Evolutionary conservation across 2,329 filamentous ascomycete genomes (phyloP).

Genomic region (Fusarium pseudocircinatum): DNA sequence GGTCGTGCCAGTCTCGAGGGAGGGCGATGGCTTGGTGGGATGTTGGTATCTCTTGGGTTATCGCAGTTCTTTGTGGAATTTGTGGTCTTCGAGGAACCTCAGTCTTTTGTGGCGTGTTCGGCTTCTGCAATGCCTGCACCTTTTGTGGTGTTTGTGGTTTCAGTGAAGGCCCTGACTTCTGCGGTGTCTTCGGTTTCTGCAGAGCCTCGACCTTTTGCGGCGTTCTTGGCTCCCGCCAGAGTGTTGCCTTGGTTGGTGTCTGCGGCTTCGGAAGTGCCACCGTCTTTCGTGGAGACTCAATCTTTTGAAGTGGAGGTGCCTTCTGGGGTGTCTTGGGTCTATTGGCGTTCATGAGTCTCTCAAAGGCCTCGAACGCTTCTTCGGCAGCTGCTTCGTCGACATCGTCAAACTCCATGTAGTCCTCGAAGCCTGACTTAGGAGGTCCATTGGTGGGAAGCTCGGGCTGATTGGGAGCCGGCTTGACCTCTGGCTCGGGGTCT

Average conservation of each 20-base stretch:
- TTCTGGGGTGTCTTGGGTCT: background rate
- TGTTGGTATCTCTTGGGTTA: background rate
- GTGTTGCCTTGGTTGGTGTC: background rate
- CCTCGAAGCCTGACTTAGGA: background rate
- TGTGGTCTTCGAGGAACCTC: background rate
- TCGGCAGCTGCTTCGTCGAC: slow-evolving; percentile 41
- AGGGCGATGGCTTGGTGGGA: slow-evolving; percentile 47
- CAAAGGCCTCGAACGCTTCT: slow-evolving; percentile 52
- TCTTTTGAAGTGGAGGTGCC: background rate
- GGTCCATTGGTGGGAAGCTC: background rate
- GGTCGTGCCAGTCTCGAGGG: slow-evolving; percentile 54
- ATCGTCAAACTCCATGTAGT: slow-evolving; percentile 1
- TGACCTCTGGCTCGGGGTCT: background rate
- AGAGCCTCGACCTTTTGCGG: background rate
- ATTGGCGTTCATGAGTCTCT: slow-evolving; percentile 47
- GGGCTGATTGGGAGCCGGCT: background rate
- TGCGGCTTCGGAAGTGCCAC: background rate
- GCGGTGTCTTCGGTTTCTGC: background rate
- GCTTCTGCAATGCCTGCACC: background rate
- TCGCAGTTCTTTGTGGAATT: slow-evolving; percentile 10
- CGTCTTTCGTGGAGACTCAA: background rate
- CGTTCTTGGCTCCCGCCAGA: background rate
- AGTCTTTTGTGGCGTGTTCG: background rate
- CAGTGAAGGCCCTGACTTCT: background rate
- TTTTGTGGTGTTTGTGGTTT: background rate